Conservation (phyloP, 2,329 filamentous ascomycete genomes). For the Metarhizium rileyi region DNA sequence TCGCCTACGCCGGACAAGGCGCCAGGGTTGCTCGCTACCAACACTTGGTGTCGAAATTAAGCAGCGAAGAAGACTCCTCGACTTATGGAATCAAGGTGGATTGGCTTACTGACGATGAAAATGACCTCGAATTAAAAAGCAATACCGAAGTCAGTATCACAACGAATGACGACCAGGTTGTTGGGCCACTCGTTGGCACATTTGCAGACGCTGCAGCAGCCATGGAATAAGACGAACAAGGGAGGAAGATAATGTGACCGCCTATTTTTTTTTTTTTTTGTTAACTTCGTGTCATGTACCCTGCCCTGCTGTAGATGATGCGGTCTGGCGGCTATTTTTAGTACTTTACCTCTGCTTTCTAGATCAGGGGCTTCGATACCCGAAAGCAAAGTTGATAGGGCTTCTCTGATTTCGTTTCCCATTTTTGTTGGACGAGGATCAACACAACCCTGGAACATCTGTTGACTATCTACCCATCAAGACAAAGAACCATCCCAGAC, state of each 20-base stretch:
- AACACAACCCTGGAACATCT: not conserved
- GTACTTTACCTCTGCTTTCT: not conserved
- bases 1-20: constrained; percentile 44
- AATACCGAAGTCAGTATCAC: constrained; percentile 24
- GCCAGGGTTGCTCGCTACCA: constrained; percentile 49
- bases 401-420: not conserved
- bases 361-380: not conserved
- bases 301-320: not conserved
- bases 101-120: constrained; percentile 44
- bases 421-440: not conserved
- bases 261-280: not conserved
- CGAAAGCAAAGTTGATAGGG: not conserved
- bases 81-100: constrained; percentile 40
- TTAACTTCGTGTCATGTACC: not conserved
- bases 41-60: constrained; percentile 50
- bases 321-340: not conserved
- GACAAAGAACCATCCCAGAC: not conserved
- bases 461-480: not conserved
- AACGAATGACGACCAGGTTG: constrained; percentile 23
- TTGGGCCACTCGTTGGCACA: constrained; percentile 43
- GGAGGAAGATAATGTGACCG: not conserved
- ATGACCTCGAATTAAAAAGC: constrained; percentile 31
- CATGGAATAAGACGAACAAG: constrained; percentile 25
- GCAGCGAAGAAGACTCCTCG: constrained; percentile 30
- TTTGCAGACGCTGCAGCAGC: constrained; percentile 50